Conservation (phyloP, 139 green algal species). For the Zygnema cylindricum region DNA sequence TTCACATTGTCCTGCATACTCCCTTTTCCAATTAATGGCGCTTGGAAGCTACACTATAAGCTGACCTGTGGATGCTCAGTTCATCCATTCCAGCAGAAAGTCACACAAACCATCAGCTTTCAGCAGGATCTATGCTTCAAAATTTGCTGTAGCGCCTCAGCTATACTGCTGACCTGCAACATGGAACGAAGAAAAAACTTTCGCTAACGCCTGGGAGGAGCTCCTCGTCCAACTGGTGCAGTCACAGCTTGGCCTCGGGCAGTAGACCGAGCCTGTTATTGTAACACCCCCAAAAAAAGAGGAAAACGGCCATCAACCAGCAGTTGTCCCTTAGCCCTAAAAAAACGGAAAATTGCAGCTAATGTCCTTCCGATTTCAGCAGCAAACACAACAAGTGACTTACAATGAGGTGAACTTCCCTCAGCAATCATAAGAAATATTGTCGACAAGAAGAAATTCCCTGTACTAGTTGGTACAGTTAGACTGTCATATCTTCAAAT, state of each 20-base stretch:
- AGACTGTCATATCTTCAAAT: neutral
- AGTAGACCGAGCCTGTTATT: neutral
- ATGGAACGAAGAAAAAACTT: neutral
- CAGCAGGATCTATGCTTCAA: too few species aligned
- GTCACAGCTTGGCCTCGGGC: neutral
- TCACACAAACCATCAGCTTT: too few species aligned
- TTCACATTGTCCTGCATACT: too few species aligned
- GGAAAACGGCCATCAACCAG: too few species aligned
- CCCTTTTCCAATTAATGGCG: too few species aligned
- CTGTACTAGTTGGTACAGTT: neutral
- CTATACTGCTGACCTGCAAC: too few species aligned
- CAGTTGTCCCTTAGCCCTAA: too few species aligned
- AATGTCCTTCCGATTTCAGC: neutral
- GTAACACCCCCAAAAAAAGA: too few species aligned
- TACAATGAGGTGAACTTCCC: neutral
- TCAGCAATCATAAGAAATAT: neutral
- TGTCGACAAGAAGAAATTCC: neutral
- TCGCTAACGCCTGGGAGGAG: neutral
- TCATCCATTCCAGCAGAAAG: too few species aligned
- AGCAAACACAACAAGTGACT: neutral
- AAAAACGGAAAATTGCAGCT: neutral
- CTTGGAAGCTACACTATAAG: too few species aligned
- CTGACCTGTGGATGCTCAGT: too few species aligned
- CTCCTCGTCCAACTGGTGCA: neutral
- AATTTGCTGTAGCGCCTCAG: too few species aligned